Evolutionary conservation across 768 basidiomycete genomes (phyloP), one percentile per base, ranked within the genome.

Genomic region (Suillus placidus): DNA sequence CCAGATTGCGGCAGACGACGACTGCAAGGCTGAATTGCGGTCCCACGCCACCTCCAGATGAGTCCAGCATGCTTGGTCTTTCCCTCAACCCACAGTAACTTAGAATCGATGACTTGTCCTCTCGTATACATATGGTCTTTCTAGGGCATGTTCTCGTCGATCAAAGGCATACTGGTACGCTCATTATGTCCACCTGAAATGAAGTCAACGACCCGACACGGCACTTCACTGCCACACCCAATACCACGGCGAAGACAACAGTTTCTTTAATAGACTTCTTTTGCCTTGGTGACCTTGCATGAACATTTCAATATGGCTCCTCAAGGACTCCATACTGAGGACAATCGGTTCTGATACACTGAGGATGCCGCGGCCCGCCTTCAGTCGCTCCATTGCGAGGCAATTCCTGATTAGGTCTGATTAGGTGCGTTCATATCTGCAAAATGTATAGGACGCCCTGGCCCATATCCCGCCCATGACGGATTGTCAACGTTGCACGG

Each of bases 1-100:
- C 42, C n/a, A 23, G 32, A 67, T 64, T 42, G 40, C 1, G 69
- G 68, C 64, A 68, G 66, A 71, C 71, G 10, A 34, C 35, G 32
- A 60, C 20, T 20, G 32, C 20, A 13, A 35, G 40, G 26, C 26
- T 6, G 30, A 26, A n/a, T 38, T 60, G 2, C 30, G 16, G 20
- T 60, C 58, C 58, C 58, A 60, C 58, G 58, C 58, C 58, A 60
- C 58, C 18, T 60, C 58, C 58, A 18, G 14, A 37, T 35, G 7
- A 20, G 52, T 55, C 32, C 32, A 12, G 20, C 55, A 23, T 54
- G 54, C 54, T 37, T 57, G 18, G 7, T 4, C n/a, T 16, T n/a
- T 57, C 56, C 55, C 55, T 35, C 7, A 56, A 37, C 32, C 55
- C 55, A 32, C 26, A 52, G 51, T 30, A 20, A 54, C 23, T 49